phyloP scores from a whole-genome alignment of 176 grass and related monocot species.

The Rhynchospora breviuscula region DNA sequence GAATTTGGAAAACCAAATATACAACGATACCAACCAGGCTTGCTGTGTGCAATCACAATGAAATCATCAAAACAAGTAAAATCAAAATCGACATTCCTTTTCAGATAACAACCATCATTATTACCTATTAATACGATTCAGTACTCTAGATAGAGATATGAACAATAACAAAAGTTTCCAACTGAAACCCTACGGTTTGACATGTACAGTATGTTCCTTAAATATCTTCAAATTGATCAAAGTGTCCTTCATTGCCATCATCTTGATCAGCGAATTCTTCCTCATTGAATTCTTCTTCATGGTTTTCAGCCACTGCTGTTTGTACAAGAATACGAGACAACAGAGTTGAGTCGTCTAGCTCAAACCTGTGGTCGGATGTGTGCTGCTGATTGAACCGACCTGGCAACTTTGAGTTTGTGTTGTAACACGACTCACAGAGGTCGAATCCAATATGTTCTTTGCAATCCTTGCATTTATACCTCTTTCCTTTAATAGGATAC shows the following conservation, averaged over 20 bases:
- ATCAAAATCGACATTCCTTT: neutral
- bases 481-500: slow-evolving; percentile 67
- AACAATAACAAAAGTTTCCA: neutral
- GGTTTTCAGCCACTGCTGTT: neutral
- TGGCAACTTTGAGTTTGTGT: slow-evolving; percentile 48
- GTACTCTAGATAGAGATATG: neutral
- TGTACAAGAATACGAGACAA: neutral
- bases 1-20: too few relatives aligned
- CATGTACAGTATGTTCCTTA: neutral
- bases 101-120: neutral
- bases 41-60: neutral
- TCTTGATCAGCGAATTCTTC: slow-evolving; percentile 28
- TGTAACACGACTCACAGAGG: slow-evolving; percentile 70
- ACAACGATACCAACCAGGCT: too few relatives aligned
- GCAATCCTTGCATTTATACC: slow-evolving; percentile 82
- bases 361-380: slow-evolving; percentile 77
- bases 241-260: slow-evolving; percentile 1
- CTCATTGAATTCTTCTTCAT: neutral
- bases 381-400: slow-evolving; percentile 93
- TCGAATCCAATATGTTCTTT: slow-evolving; percentile 59
- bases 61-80: neutral
- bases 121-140: neutral
- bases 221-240: slow-evolving; percentile 3
- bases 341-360: slow-evolving; percentile 25
- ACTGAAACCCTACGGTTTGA: neutral